These are phyloP conservation scores for Malassezia obtusa DNA, from an alignment of 1,284 basidiomycete species.

Conservation along the genomic window DNA sequence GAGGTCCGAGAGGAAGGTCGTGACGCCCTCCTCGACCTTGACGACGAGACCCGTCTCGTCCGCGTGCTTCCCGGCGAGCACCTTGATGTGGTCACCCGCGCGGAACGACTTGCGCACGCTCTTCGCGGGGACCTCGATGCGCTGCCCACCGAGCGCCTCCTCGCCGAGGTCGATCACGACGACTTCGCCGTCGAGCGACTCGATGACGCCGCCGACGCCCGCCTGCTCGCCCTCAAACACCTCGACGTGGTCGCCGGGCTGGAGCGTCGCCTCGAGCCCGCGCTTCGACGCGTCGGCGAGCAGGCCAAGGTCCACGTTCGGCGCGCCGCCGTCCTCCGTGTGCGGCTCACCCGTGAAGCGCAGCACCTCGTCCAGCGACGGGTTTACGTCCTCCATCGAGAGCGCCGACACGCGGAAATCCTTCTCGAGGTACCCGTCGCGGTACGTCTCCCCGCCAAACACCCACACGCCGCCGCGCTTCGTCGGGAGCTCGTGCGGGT, in stretches of 20 bases:
- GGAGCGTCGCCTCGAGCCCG: slow-evolving; percentile 76
- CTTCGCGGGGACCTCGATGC: slow-evolving; percentile 70
- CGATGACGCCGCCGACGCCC: slow-evolving; percentile 82
- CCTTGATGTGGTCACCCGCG: slow-evolving; percentile 95
- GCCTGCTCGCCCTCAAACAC: slow-evolving; percentile 94
- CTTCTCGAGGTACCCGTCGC: slow-evolving; percentile 90
- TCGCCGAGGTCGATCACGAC: slow-evolving; percentile 68
- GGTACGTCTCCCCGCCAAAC: slow-evolving; percentile 87
- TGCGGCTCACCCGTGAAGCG: slow-evolving; percentile 60
- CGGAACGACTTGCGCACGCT: slow-evolving; percentile 91
- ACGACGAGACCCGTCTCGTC: slow-evolving; percentile 95
- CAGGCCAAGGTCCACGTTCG: slow-evolving; percentile 62
- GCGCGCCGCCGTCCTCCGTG: slow-evolving; percentile 26
- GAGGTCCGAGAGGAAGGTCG: slow-evolving; percentile 96
- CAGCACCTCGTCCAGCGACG: slow-evolving; percentile 90
- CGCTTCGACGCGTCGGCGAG: slow-evolving; percentile 80
- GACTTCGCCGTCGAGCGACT: slow-evolving; percentile 75
- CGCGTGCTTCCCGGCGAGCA: slow-evolving; percentile 84
- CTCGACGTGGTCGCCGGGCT: slow-evolving; percentile 93
- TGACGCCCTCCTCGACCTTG: slow-evolving; percentile 67
- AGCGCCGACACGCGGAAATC: slow-evolving; percentile 77
- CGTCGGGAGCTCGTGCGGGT: slow-evolving; percentile 60
- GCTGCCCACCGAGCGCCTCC: slow-evolving; percentile 70
- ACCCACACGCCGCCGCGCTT: slow-evolving; percentile 32
- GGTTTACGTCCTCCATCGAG: slow-evolving; percentile 79